phyloP scores from a whole-genome alignment of 345 rosid species.

The Populus alba region DNA sequence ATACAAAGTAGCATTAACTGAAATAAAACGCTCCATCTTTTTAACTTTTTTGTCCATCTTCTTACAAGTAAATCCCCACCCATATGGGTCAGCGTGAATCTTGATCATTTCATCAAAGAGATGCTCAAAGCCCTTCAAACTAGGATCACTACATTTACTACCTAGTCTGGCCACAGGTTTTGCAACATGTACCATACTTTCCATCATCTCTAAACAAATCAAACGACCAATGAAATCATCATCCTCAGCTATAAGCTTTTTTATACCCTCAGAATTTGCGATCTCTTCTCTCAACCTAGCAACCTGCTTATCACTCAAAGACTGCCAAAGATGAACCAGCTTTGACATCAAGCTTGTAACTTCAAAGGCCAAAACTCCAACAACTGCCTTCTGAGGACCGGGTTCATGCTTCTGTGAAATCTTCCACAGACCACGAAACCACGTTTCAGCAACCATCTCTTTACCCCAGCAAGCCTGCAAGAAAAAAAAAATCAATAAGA shows the following conservation, averaged over 20 bases:
- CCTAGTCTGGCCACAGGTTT: conserved; percentile 75
- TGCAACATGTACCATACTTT: conserved; percentile 55
- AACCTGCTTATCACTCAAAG: conserved; percentile 81
- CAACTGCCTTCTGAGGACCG: conserved; percentile 50
- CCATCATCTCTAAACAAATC: conserved; percentile 68
- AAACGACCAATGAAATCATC: conserved; percentile 59
- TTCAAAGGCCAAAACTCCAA: conserved; percentile 87
- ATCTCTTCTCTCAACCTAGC: conserved; percentile 71
- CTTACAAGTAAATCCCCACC: conserved; percentile 68
- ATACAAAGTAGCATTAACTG: conserved; percentile 63
- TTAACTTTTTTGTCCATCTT: conserved; percentile 83
- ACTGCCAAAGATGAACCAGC: conserved; percentile 85
- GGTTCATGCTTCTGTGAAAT: conserved; percentile 55
- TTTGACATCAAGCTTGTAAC: conserved; percentile 84
- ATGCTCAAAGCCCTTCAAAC: conserved; percentile 59
- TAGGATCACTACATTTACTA: conserved; percentile 61
- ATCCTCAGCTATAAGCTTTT: conserved; percentile 81
- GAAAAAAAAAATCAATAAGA: neutral
- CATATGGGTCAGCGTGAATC: conserved; percentile 57
- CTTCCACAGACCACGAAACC: conserved; percentile 86
- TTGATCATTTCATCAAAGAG: conserved; percentile 54
- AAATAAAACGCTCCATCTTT: conserved; percentile 82
- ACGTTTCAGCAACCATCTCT: conserved; percentile 76
- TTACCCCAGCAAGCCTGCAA: conserved; percentile 2
- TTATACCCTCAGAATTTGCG: conserved; percentile 53